Evolutionary conservation across 2,329 filamentous ascomycete species (phyloP).

Genomic region (Fusarium miscanthi): DNA sequence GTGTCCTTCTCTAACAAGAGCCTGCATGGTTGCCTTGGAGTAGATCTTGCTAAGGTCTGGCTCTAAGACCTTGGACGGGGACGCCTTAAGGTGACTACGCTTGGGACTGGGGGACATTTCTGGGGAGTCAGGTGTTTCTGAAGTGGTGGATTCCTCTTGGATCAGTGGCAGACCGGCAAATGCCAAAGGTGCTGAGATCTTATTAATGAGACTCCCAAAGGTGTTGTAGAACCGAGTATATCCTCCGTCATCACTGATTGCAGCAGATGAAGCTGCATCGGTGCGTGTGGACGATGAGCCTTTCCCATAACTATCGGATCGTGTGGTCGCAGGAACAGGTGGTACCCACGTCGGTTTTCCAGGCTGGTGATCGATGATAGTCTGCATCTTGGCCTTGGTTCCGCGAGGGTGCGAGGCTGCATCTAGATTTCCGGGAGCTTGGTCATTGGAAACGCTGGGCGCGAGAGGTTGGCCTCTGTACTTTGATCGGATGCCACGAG

Average conservation of each 20-base stretch:
- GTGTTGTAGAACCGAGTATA: constrained; percentile 93
- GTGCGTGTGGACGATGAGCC: constrained; percentile 41
- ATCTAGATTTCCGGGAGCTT: constrained; percentile 76
- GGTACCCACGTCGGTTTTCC: constrained; percentile 66
- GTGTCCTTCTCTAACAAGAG: constrained; percentile 76
- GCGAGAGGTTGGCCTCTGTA: constrained; percentile 75
- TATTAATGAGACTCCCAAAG: constrained; percentile 88
- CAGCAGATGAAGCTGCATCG: constrained; percentile 38
- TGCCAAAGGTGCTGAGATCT: constrained; percentile 87
- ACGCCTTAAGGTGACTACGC: constrained; percentile 51
- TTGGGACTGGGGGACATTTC: constrained; percentile 54
- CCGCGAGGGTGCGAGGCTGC: constrained; percentile 63
- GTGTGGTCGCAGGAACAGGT: constrained; percentile 48
- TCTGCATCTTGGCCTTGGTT: constrained; percentile 65
- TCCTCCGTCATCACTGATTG: constrained; percentile 71
- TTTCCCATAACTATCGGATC: constrained; percentile 43
- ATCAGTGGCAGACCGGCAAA: constrained; percentile 91
- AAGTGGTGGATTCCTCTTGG: constrained; percentile 57
- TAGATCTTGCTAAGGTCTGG: constrained; percentile 87
- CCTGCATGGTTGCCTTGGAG: constrained; percentile 84
- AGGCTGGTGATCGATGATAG: constrained; percentile 63
- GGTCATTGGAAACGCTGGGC: constrained; percentile 79
- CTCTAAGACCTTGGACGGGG: constrained; percentile 43
- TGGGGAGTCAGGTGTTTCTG: constrained; percentile 50
- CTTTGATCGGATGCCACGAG: constrained; percentile 78